Percentiles rank a stretch among this genome's conserved stretches.
Evolutionary conservation across 2,329 filamentous ascomycete species (phyloP).

Genomic region (Xylariales sp.): DNA sequence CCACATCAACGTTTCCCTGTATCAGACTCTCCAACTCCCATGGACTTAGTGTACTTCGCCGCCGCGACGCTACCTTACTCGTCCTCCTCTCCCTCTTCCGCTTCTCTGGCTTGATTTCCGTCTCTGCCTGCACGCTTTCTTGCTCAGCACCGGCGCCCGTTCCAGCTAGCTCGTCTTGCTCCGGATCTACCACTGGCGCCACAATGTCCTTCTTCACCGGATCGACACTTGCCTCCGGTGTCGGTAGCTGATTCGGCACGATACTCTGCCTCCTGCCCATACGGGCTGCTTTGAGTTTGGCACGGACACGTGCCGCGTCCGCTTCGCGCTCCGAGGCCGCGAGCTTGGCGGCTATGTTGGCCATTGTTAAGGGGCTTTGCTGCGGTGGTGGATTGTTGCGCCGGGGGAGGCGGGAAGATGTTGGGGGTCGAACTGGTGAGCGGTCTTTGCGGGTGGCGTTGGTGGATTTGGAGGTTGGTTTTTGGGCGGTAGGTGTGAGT

Average conservation of each 20-base stretch:
- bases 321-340: constrained; percentile 61
- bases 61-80: constrained; percentile 54
- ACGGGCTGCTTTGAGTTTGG: constrained; percentile 54
- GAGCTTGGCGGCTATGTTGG: constrained; percentile 58
- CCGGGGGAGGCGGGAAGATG: constrained; percentile 30
- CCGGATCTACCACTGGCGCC: neutral
- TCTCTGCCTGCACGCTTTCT: neutral
- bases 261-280: constrained; percentile 22
- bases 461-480: constrained; percentile 8
- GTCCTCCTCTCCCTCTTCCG: constrained; percentile 48
- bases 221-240: constrained; percentile 17
- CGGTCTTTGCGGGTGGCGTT: constrained; percentile 11
- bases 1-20: constrained; percentile 42
- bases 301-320: constrained; percentile 57
- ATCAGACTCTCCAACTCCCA: constrained; percentile 69
- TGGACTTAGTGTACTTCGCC: constrained; percentile 70
- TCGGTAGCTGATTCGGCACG: constrained; percentile 16
- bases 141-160: too few relatives aligned
- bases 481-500: neutral
- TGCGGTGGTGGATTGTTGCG: constrained; percentile 33
- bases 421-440: constrained; percentile 26
- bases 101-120: constrained; percentile 21
- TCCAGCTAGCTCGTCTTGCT: constrained; percentile 9
- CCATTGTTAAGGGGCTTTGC: constrained; percentile 57
- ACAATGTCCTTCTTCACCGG: constrained; percentile 21